Evolutionary conservation across 1,284 basidiomycete species (phyloP).

Genomic region (Ceratobasidium papillatum): DNA sequence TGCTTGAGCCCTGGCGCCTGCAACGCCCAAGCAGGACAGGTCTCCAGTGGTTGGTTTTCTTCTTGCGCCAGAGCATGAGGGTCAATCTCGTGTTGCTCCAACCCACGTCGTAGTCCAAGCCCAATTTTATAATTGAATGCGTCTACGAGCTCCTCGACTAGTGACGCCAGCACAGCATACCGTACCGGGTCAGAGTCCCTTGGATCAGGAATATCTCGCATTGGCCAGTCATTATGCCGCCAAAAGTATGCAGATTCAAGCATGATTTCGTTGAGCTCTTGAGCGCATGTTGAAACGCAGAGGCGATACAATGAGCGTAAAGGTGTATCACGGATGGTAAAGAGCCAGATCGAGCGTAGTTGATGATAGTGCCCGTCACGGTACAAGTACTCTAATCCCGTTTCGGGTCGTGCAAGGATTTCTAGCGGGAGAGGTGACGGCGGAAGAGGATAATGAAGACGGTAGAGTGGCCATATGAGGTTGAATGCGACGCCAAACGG

Average conservation of each 20-base stretch:
- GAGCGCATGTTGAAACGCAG: conserved; percentile 24
- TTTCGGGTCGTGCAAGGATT: conserved; percentile 22
- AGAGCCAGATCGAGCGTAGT: conserved; percentile 37
- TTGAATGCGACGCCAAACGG: conserved; percentile 22
- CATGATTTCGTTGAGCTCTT: conserved; percentile 37
- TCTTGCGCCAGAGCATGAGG: conserved; percentile 20
- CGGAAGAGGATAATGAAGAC: conserved; percentile 29
- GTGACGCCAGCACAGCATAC: conserved; percentile 35
- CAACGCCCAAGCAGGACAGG: conserved; percentile 15
- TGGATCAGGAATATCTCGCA: conserved; percentile 37
- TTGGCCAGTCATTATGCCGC: conserved; percentile 31
- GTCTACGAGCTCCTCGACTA: conserved; percentile 30
- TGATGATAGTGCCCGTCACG: conserved; percentile 38
- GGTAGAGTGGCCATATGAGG: conserved; percentile 32
- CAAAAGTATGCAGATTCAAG: conserved; percentile 37
- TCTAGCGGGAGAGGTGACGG: conserved; percentile 22
- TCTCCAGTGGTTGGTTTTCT: conserved; percentile 24
- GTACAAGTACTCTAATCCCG: conserved; percentile 29
- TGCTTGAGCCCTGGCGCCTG: conserved; percentile 12
- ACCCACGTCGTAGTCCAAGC: conserved; percentile 31
- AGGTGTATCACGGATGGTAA: conserved; percentile 36
- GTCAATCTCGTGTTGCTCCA: conserved; percentile 17
- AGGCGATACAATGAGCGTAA: conserved; percentile 37
- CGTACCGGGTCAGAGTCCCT: conserved; percentile 37
- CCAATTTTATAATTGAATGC: conserved; percentile 39